These are phyloP conservation scores for Blastocystis sp. DNA, from an alignment of 352 stramenopile genomes.

Conservation along the genomic window DNA sequence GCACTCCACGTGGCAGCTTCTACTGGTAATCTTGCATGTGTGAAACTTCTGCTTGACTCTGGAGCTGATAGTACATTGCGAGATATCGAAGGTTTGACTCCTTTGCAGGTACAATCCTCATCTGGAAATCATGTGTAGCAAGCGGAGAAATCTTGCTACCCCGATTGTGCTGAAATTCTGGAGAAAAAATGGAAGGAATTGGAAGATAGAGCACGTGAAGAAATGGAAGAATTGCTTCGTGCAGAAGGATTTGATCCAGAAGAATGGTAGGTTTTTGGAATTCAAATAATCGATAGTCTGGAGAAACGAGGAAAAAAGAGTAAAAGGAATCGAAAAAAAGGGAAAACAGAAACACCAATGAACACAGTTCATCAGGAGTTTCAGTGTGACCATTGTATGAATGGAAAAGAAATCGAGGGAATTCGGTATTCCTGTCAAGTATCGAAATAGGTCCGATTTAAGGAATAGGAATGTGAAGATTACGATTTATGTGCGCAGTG, in stretches of 20 bases:
- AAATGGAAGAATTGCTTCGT: conserved; percentile 41
- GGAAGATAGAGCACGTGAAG: neutral
- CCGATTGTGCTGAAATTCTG: conserved; percentile 6
- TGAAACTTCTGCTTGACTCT: conserved; percentile 28
- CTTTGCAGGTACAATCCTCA: neutral
- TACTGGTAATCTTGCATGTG: conserved; percentile 26
- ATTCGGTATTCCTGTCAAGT: conserved; percentile 38
- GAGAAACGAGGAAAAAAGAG: neutral
- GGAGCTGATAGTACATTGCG: conserved; percentile 51
- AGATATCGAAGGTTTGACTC: conserved; percentile 45
- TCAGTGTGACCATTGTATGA: neutral
- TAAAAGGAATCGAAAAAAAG: conserved; percentile 51
- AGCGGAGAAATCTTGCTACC: conserved; percentile 41
- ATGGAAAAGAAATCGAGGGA: neutral
- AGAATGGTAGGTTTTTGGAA: neutral
- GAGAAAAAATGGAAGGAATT: conserved; percentile 54
- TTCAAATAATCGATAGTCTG: neutral
- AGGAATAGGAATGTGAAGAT: conserved; percentile 16
- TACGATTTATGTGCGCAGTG: conserved; percentile 39
- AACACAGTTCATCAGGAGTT: neutral
- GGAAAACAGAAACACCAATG: neutral
- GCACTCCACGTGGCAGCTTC: conserved; percentile 36
- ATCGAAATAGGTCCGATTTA: neutral
- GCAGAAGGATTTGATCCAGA: conserved; percentile 21
- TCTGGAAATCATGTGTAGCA: neutral